Evolutionary conservation across 768 basidiomycete species (phyloP), one percentile per base, ranked within the genome.

Genomic region (button mushroom (Agaricus bisporus)): DNA sequence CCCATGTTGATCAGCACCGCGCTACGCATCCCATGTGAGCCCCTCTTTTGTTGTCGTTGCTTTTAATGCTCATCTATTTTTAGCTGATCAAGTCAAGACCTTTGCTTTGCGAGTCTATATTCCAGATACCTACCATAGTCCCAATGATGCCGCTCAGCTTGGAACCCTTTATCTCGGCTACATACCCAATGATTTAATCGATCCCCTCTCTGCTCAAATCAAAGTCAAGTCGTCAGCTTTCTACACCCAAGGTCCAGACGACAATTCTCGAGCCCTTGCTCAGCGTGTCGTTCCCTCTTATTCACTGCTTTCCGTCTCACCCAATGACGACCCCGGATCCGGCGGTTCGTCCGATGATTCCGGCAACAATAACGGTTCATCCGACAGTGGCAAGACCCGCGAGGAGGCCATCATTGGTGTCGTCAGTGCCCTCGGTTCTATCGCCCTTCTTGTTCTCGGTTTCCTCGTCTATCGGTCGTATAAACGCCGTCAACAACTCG

Each of bases 351-450:
- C 14, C 20, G 18, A 36, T 17, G 18, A 32, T 18, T 22, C 42
- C 2, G 46, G n/a, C 25, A 54, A 55, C 12, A 60, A 58, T 36
- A 49, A 48, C 18, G 61, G 59, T 12, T 58, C 60, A 28, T 60
- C 60, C 8, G 59, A 56, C 12, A 60, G 57, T 18, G 69, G 70
- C 51, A 81, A 78, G 60, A 72, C 76, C 14, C 77, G 91, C 11
- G 80, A 88, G 62, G 83, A 95, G 59, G 90, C 90, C 22, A 93
- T 95, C 64, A 94, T 97, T 57, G 94, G 94, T 18, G 91, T 95
- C 3, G 88, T 92, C 58, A 83, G 80, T 38, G 83, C 87, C 2
- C 78, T 95, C 17, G 92, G 92, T 11, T 88, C 79, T 4, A 78
- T 94, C 51, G 84, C 90, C 0, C 64, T 92, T 41, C 61, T 90